These are phyloP conservation scores for Astrephomene gubernaculifera DNA, from an alignment of 139 green algal genomes.

Conservation along the genomic window DNA sequence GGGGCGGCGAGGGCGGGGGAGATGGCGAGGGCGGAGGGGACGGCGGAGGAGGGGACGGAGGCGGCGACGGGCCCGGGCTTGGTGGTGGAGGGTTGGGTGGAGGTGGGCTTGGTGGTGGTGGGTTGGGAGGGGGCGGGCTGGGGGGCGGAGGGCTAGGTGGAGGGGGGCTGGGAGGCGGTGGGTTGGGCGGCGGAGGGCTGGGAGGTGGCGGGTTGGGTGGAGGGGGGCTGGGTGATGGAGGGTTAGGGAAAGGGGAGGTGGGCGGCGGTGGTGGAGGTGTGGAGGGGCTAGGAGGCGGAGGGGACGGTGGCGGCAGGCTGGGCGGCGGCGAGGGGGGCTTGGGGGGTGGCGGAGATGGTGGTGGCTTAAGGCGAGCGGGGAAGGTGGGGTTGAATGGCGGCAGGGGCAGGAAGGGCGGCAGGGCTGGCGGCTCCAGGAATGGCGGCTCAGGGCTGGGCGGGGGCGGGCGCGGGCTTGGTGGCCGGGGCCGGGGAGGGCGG, in stretches of 20 bases:
- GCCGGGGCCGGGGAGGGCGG: not conserved
- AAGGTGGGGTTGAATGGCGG: not conserved
- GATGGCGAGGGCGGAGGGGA: not conserved
- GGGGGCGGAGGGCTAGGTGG: not conserved
- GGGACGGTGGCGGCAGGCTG: not conserved
- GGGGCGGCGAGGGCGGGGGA: not conserved
- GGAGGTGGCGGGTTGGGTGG: not conserved
- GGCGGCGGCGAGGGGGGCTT: not conserved
- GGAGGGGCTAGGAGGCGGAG: not conserved
- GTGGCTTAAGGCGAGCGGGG: not conserved
- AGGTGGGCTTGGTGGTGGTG: too few relatives aligned
- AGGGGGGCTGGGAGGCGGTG: not conserved
- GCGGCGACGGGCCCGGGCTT: too few relatives aligned
- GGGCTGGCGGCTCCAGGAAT: not conserved
- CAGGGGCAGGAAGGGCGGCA: not conserved
- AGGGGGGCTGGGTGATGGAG: not conserved
- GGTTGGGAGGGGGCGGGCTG: not conserved
- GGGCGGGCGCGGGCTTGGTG: not conserved
- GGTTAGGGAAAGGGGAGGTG: not conserved
- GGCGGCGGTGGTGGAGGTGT: not conserved
- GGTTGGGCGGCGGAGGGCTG: not conserved
- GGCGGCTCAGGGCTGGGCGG: conserved; percentile 1
- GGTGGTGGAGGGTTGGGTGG: too few relatives aligned
- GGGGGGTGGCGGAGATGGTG: not conserved
- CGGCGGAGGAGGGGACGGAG: not conserved